Base-by-base conservation (phyloP, 2,329 filamentous ascomycete species). In the Akanthomyces dipterigenus region DNA sequence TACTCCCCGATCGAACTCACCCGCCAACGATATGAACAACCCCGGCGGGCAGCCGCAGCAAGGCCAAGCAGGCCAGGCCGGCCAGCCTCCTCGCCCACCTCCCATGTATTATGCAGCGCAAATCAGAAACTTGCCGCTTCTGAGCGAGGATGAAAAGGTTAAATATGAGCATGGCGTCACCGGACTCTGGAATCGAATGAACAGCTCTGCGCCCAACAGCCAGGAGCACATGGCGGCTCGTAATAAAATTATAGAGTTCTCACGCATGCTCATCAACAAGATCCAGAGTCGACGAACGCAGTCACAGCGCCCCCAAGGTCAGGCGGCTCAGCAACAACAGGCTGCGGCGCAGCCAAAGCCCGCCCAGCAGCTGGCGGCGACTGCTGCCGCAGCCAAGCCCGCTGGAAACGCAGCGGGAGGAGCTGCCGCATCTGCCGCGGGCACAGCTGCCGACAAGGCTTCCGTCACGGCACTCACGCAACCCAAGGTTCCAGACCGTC, bases 171-270 rank as follows among this genome's bases (percentile, higher is more conserved):
- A 76, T 2, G 85, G 85, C 1, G 73, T 88, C 0, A 75, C 77
- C 11, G 68, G 73, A 1, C 72, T 88, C 0, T 88, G 83, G 80
- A 76, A 73, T 24, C 76, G 82, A 45, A 78, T 82, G 50, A 79
- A 82, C 62, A 78, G 75, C 22, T 72, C 75, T 0, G 70, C 78
- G 0, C 74, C 77, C 1, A 80, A 81, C 24, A 82, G 81, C 3
- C 66, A 68, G 0, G 77, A 81, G 24, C 79, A 86, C 50, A 70
- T 76, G 26, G 73, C 76, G 0, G 84, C 85, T 0, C 80, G 79
- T 64, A 77, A 78, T 45, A 87, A 86, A 72, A 82, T 88, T 24
- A 70, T 75, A 7, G 83, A 87, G 9, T 88, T 88, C 68, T 84
- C 84, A 0, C 78, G 78, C 48, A 85, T 84, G 71, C 76, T 88